Base-by-base conservation (phyloP, 352 stramenopile genomes). In the Pythium pectinolyticum region DNA sequence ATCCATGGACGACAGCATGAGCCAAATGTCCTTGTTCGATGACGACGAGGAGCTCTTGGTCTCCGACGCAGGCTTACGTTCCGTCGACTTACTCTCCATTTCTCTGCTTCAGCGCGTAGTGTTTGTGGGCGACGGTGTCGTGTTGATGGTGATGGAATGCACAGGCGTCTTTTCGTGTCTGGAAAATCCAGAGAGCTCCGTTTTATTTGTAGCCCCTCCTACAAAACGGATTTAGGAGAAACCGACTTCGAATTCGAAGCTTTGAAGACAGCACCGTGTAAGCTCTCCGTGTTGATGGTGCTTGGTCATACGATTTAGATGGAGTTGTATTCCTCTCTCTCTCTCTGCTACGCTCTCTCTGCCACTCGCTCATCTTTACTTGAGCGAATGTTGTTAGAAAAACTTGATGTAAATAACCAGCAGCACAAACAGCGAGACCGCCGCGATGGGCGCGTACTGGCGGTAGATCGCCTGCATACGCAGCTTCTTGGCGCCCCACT, bases 401-500 rank as follows among this genome's bases (percentile, higher is more conserved):
- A 95, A 95, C 72, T 94, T 94, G 63, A 92, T 89, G 83, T 95
- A 95, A 79, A 95, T 90, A 78, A 94, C 83, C 53, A 95, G 70
- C 57, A 94, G 55, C 68, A 95, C 80, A 61, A 95, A 92, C 53
- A 94, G 80, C 63, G 61, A 77, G 57, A 95, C 75, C 39, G 85
- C 86, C 30, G 83, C 86, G 56, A 95, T 88, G 10, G 86, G 86
- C 15, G 78, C 86, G 69, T 95, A 95, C 56, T 95, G 86, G 51
- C 85, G 84, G 74, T 95, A 95, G 49, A 95, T 91, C 22, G 86
- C 86, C 64, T 95, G 86, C 74, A 95, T 80, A 31, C 84, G 90
- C 53, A 97, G 78, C 70, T 97, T 96, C 75, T 98, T 98, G 47
- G 97, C 94, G 28, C 95, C 95, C 95, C 95, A 99, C 72, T 99